Evolutionary conservation across 257 asterid species (phyloP).

Genomic region (Scutellaria barbata): DNA sequence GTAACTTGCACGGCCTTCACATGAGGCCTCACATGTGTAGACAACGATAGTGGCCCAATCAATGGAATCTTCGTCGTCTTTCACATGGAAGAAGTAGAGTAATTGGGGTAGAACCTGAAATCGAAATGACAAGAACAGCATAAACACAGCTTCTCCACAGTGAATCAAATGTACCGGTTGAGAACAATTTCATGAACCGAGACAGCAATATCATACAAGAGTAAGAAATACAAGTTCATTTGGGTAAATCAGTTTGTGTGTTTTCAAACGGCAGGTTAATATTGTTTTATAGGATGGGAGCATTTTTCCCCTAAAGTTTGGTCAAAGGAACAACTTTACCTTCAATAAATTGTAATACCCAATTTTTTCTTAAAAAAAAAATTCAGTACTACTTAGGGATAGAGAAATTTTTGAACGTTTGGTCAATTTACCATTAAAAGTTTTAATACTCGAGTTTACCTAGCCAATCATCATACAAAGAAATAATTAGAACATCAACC

Average conservation of each 20-base stretch:
- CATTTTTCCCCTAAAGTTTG: background rate
- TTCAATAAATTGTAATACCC: background rate
- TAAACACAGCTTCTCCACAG: background rate
- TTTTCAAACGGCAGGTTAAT: no score
- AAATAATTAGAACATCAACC: background rate
- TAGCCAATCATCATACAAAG: no score
- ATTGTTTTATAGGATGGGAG: background rate
- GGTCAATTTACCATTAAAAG: no score
- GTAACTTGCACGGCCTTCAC: conserved; percentile 58
- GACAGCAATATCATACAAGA: no score
- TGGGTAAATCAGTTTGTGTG: no score
- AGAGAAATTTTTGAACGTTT: no score
- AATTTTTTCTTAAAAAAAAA: no score
- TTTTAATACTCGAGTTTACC: background rate
- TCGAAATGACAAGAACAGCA: conserved; percentile 16
- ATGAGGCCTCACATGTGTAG: conserved; percentile 83
- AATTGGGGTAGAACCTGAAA: conserved; percentile 84
- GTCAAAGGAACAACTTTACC: background rate
- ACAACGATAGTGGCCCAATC: conserved; percentile 92
- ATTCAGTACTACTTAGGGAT: no score
- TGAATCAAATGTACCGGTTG: no score
- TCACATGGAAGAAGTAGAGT: conserved; percentile 77
- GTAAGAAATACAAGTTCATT: no score
- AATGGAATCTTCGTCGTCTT: conserved; percentile 66
- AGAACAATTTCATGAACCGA: background rate